phyloP scores from a whole-genome alignment of 164 flowering plant species.

The Vitis cinerea region DNA sequence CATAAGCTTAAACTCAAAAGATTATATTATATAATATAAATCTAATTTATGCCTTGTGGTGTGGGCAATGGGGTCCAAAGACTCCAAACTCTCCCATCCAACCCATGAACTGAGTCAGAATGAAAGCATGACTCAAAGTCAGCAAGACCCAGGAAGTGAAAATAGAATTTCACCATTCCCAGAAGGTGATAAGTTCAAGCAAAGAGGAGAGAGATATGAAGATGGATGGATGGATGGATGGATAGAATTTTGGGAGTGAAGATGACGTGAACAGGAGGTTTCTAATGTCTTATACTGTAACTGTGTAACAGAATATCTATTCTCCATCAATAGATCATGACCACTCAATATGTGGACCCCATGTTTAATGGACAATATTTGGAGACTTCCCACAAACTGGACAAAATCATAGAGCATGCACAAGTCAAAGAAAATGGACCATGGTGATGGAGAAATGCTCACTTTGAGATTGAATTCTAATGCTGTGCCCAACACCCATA shows the following conservation, averaged over 20 bases:
- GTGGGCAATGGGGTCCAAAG: too few species aligned
- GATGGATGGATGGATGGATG: background rate
- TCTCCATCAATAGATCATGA: constrained; percentile 4
- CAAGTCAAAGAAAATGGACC: constrained; percentile 1
- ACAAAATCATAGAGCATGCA: constrained; percentile 1
- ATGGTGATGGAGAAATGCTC: too few species aligned
- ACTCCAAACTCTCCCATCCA: too few species aligned
- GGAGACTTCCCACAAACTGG: background rate
- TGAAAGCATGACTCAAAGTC: too few species aligned
- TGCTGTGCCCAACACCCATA: background rate
- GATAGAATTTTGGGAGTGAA: too few species aligned
- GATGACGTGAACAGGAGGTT: constrained; percentile 5
- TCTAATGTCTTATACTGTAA: constrained; percentile 11
- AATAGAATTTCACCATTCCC: background rate
- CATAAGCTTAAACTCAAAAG: too few species aligned
- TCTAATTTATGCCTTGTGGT: too few species aligned
- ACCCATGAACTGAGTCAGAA: too few species aligned
- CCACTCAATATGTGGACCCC: constrained; percentile 16
- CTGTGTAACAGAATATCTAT: constrained; percentile 8
- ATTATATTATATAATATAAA: too few species aligned
- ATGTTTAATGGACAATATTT: constrained; percentile 2
- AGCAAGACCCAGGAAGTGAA: too few species aligned
- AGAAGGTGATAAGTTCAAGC: background rate
- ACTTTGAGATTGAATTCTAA: too few species aligned
- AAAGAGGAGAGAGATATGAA: background rate